Conservation (phyloP, 148 eudicot species). For the Rhododendron henanense region DNA sequence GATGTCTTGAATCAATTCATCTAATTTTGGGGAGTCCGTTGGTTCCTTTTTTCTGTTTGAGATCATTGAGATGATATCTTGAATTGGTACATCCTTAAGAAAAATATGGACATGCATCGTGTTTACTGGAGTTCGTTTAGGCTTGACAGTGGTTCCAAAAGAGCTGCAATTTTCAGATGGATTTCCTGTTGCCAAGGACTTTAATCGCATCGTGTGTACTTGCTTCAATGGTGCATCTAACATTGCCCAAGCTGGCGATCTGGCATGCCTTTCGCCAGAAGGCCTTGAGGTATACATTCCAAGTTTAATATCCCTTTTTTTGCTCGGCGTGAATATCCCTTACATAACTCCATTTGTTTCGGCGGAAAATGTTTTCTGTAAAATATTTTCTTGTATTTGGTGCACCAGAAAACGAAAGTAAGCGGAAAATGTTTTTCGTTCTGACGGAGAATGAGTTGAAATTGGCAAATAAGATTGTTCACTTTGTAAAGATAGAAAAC, state of each 20-base stretch:
- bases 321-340: background rate
- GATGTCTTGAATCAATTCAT: background rate
- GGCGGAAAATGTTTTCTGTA: background rate
- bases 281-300: conserved; percentile 49
- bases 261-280: conserved; percentile 62
- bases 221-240: conserved; percentile 54
- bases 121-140: conserved; percentile 83
- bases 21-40: background rate
- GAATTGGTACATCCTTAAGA: background rate
- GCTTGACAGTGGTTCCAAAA: conserved; percentile 92
- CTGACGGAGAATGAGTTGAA: background rate
- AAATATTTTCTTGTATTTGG: background rate
- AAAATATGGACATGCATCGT: conserved; percentile 17
- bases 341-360: background rate
- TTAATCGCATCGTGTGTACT: conserved; percentile 43
- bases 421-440: background rate
- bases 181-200: conserved; percentile 46
- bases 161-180: conserved; percentile 58
- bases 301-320: background rate
- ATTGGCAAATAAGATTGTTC: background rate
- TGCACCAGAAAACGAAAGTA: background rate
- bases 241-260: conserved; percentile 57
- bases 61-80: background rate
- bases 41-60: background rate
- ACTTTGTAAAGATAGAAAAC: background rate